Base-by-base conservation (phyloP, 768 basidiomycete genomes). In the Neoboletus brunneissimus region DNA sequence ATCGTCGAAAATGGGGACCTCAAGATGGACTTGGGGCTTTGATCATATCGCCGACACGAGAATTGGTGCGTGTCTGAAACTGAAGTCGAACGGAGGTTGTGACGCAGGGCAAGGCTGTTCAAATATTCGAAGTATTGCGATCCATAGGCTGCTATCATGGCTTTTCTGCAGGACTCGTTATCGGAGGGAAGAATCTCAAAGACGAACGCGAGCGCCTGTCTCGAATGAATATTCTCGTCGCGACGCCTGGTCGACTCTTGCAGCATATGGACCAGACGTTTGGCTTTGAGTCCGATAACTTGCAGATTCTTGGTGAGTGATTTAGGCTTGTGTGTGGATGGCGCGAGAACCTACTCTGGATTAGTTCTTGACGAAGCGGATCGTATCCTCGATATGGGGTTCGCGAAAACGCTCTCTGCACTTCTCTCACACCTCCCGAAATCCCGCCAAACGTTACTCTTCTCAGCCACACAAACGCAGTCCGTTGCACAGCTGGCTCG, bases 241-340 rank as follows among this genome's bases (percentile, higher is more conserved):
- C 96, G 2, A 98, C 96, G 5, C 96, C 96, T 5, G 96, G 96
- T 25, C 82, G 96, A 44, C 77, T 99, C 42, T 76, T 99, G 44
- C 97, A 99, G 65, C 97, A 99, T 71, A 90, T 99, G 88, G 97
- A 98, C 69, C 94, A 98, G 72, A 98, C 97, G 4, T 82, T 94
- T 52, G 95, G 95, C 1, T 97, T 99, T 60, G 94, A 94, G 55
- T 85, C 86, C 27, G 87, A 89, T 60, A 92, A 93, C 66, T 75
- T 99, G n/a, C 94, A 98, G 70, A 67, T 95, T 32, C 82, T 99
- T 20, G 88, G 94, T 91, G 61, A 56, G 89, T 76, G 25, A 50
- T 25, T 18, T 31, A 35, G 49, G 15, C 7, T 31, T 48, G 46
- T 37, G 4, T 31, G 13, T 27, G 9, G 23, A 23, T 48, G 38